Evolutionary conservation across 108 stramenopile species (phyloP).

Genomic region (Skeletonema menzelii): DNA sequence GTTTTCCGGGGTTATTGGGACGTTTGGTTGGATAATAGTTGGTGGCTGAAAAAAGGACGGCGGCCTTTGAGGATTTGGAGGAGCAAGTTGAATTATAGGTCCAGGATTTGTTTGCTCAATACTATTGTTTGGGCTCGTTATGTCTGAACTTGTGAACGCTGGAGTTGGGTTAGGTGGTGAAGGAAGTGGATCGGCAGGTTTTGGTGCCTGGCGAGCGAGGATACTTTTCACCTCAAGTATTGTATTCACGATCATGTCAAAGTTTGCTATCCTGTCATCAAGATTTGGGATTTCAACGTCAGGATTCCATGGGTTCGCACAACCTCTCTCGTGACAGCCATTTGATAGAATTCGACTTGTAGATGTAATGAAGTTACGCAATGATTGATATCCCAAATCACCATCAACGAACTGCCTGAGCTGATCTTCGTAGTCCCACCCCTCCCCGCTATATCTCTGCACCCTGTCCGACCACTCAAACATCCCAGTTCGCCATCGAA

Average conservation of each 20-base stretch:
- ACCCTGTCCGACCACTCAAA: slow-evolving; percentile 34
- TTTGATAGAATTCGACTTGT: background rate
- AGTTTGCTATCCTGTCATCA: background rate
- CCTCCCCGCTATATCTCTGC: slow-evolving; percentile 11
- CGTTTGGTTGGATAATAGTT: background rate
- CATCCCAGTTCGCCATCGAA: slow-evolving; percentile 34
- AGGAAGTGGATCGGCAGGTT: background rate
- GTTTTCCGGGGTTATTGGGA: background rate
- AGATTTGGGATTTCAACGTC: background rate
- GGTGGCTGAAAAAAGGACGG: background rate
- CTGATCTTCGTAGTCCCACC: slow-evolving; percentile 17
- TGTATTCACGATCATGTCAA: background rate
- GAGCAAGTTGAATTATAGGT: background rate
- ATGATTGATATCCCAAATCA: background rate
- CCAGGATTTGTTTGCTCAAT: background rate
- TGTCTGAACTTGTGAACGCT: background rate
- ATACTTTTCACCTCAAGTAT: background rate
- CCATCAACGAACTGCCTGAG: background rate
- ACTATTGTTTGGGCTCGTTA: background rate
- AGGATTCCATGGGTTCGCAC: background rate
- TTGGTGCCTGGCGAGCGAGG: background rate
- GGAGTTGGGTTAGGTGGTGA: background rate
- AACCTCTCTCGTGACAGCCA: background rate
- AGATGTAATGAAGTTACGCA: background rate
- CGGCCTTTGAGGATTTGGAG: background rate